These are phyloP conservation scores for Ogataea polymorpha DNA, from an alignment of 805 yeast genomes.

Conservation along the genomic window DNA sequence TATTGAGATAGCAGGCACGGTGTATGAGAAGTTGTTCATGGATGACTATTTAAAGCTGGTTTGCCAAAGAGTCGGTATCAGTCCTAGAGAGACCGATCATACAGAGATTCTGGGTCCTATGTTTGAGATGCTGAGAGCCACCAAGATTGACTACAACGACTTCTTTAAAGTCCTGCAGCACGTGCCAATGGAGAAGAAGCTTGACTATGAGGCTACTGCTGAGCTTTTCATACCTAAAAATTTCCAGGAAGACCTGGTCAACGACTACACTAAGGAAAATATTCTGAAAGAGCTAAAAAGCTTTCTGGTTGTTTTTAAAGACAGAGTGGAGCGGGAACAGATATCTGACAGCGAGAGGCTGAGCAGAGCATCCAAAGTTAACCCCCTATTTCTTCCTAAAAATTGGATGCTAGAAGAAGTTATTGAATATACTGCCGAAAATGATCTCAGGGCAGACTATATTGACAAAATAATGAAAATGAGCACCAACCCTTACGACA, in stretches of 20 bases:
- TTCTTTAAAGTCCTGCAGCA: constrained; percentile 68
- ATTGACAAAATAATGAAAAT: constrained; percentile 63
- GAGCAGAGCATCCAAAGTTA: constrained; percentile 42
- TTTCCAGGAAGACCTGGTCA: constrained; percentile 25
- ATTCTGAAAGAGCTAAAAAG: constrained; percentile 37
- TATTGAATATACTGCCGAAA: constrained; percentile 52
- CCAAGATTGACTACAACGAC: constrained; percentile 74
- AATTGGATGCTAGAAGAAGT: constrained; percentile 88
- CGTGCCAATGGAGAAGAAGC: constrained; percentile 33
- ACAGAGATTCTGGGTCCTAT: constrained; percentile 53
- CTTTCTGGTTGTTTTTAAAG: constrained; percentile 54
- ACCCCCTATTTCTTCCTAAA: constrained; percentile 81
- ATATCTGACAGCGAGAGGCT: constrained; percentile 39
- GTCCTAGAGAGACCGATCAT: constrained; percentile 38
- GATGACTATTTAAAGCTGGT: constrained; percentile 54
- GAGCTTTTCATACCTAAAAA: constrained; percentile 28
- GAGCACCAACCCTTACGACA: constrained; percentile 74
- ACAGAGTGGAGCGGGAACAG: constrained; percentile 35
- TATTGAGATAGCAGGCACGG: constrained; percentile 61
- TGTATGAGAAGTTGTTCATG: constrained; percentile 62
- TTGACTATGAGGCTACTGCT: constrained; percentile 32
- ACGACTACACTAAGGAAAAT: constrained; percentile 34
- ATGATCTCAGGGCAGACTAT: constrained; percentile 46
- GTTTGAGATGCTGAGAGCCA: constrained; percentile 54
- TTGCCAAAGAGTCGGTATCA: constrained; percentile 67